These are phyloP conservation scores for Hirschioporus abietinus DNA, from an alignment of 768 basidiomycete genomes.

Conservation along the genomic window DNA sequence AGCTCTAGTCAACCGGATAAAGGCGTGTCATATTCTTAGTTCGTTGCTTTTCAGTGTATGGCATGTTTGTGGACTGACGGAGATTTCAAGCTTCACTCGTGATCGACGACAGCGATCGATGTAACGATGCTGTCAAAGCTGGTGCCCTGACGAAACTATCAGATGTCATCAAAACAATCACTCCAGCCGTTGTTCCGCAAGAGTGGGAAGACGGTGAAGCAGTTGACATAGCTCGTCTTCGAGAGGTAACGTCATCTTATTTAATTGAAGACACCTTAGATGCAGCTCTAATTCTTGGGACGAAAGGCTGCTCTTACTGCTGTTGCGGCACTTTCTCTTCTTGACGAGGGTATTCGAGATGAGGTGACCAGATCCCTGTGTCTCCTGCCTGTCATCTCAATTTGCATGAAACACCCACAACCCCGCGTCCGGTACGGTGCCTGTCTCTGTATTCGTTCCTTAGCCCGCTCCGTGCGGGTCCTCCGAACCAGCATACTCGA, in stretches of 20 bases:
- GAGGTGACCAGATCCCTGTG: slow-evolving; percentile 55
- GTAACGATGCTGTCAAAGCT: slow-evolving; percentile 64
- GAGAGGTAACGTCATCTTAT: slow-evolving; percentile 45
- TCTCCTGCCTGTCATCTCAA: slow-evolving; percentile 50
- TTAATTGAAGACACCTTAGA: not conserved
- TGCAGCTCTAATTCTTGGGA: not conserved
- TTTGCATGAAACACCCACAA: slow-evolving; percentile 53
- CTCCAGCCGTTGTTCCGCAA: slow-evolving; percentile 37
- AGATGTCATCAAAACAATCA: slow-evolving; percentile 45
- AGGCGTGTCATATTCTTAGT: slow-evolving; percentile 77
- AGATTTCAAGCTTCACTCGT: slow-evolving; percentile 53
- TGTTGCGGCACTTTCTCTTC: slow-evolving; percentile 67
- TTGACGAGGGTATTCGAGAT: slow-evolving; percentile 67
- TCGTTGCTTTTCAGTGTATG: slow-evolving; percentile 22
- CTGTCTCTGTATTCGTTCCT: slow-evolving; percentile 77
- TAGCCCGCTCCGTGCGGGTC: slow-evolving; percentile 75
- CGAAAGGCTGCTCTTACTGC: slow-evolving; percentile 66
- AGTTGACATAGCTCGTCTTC: slow-evolving; percentile 48
- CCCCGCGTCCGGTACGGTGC: slow-evolving; percentile 80
- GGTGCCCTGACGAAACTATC: slow-evolving; percentile 56
- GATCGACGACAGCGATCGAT: slow-evolving; percentile 61
- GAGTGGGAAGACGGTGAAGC: slow-evolving; percentile 72
- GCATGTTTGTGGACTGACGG: slow-evolving; percentile 1
- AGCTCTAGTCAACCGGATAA: slow-evolving; percentile 41
- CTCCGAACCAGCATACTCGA: slow-evolving; percentile 84